Evolutionary conservation across 306 rosid species (phyloP), one percentile per base, ranked within the genome.

Genomic region (Acacia crassicarpa): DNA sequence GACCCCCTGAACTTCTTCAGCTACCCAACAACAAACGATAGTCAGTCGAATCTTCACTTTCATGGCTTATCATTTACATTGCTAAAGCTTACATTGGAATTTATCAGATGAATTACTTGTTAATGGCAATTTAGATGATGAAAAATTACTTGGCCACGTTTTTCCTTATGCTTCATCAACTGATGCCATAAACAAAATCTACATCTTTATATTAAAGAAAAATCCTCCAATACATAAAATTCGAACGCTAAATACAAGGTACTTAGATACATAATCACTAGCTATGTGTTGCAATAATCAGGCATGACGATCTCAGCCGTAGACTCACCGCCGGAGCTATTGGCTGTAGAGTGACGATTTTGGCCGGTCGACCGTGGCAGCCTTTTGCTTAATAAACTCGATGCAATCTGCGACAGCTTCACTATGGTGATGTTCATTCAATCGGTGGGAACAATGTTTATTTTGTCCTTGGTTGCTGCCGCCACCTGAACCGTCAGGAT

Each of bases 401-500:
- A 95, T 95, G 88, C 98, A 95, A 51, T 95, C 98, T 9, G 97
- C 93, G 1, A 93, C 98, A 6, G 97, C 98, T 89, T 95, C 94
- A 58, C 82, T 91, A 51, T 86, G 92, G 83, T 89, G 92, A 78
- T 91, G 75, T 44, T 93, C 93, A 35, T 76, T 65, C 4, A 84
- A 54, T 1, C 8, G 78, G 63, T 77, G 77, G 19, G 67, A 74
- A 19, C 84, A 83, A 65, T 75, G 86, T 17, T 72, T 86, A 72
- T 45, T 79, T 33, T 81, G 62, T 20, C 62, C 66, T 53, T 38
- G 41, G 41, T 38, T 38, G 41, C 15, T 14, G 3, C 69, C 75
- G 8, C 78, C 63, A 32, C 82, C 65, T 40, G 27, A 54, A 23
- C 78, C 72, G 17, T 80, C 71, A 11, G 77, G 38, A 54, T 54